Evolutionary conservation across 2,329 filamentous ascomycete genomes (phyloP).

Genomic region (Pseudofabraea citricarpa): DNA sequence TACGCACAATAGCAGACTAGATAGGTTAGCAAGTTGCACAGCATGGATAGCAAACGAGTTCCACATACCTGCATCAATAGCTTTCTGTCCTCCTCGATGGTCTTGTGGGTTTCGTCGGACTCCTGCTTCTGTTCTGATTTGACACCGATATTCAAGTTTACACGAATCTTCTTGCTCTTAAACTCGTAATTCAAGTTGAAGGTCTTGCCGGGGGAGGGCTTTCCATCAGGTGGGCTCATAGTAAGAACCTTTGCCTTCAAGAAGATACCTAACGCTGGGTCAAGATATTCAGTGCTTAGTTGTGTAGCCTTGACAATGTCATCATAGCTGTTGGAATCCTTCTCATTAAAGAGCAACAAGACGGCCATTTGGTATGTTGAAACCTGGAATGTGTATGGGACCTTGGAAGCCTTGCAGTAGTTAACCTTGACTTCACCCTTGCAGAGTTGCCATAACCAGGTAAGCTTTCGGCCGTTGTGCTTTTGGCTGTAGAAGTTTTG

Average conservation of each 20-base stretch:
- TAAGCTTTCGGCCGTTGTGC: constrained; percentile 92
- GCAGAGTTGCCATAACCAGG: constrained; percentile 97
- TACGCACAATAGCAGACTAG: constrained; percentile 95
- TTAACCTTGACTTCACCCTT: constrained; percentile 95
- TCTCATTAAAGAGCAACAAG: constrained; percentile 89
- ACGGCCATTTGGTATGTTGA: constrained; percentile 98
- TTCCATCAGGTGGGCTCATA: constrained; percentile 66
- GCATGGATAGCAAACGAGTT: background rate
- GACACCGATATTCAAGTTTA: constrained; percentile 92
- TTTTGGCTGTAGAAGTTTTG: constrained; percentile 90
- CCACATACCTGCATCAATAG: constrained; percentile 85
- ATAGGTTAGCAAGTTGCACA: constrained; percentile 23
- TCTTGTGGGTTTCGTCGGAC: constrained; percentile 97
- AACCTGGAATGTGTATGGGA: constrained; percentile 93
- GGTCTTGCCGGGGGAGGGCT: constrained; percentile 70
- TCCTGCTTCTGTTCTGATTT: constrained; percentile 96
- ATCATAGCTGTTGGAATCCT: constrained; percentile 77
- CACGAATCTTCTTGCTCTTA: constrained; percentile 96
- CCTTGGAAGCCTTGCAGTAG: constrained; percentile 85
- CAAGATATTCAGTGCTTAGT: constrained; percentile 75
- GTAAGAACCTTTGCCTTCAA: constrained; percentile 88
- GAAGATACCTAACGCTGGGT: constrained; percentile 80
- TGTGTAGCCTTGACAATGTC: constrained; percentile 81
- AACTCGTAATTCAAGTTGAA: constrained; percentile 91
- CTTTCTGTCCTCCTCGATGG: constrained; percentile 96